Conservation (phyloP, 78 protist species). For the Dictyostelium brefeldianum region DNA sequence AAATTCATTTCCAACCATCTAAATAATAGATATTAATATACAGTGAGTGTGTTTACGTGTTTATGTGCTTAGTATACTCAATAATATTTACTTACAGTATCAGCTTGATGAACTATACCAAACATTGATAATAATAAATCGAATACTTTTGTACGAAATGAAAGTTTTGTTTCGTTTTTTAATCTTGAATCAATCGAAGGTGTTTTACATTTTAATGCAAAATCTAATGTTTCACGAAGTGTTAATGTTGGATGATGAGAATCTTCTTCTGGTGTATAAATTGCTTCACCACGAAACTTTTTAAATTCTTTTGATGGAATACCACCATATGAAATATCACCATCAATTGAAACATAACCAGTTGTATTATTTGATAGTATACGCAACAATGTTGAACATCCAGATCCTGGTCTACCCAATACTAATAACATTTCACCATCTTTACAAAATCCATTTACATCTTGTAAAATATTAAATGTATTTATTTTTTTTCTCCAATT, state of each 20-base stretch:
- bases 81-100: constrained; percentile 75
- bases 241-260: constrained; percentile 70
- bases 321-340: constrained; percentile 73
- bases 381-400: constrained; percentile 60
- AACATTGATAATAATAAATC: constrained; percentile 48
- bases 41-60: no score
- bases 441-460: constrained; percentile 62
- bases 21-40: no score
- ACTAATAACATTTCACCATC: constrained; percentile 84
- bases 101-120: constrained; percentile 70
- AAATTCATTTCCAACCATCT: constrained; percentile 73
- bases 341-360: constrained; percentile 36
- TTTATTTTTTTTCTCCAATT: not conserved
- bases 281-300: constrained; percentile 67
- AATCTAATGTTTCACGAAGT: constrained; percentile 58
- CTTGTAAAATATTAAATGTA: constrained; percentile 12
- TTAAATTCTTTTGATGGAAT: constrained; percentile 35
- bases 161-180: constrained; percentile 32
- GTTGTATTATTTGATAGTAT: constrained; percentile 47
- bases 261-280: constrained; percentile 82
- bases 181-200: constrained; percentile 49
- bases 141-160: constrained; percentile 65
- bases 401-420: constrained; percentile 75
- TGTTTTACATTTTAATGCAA: constrained; percentile 70
- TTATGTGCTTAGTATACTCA: no score